phyloP scores from a whole-genome alignment of 2,329 filamentous ascomycete species.

The Fusarium heterosporum region DNA sequence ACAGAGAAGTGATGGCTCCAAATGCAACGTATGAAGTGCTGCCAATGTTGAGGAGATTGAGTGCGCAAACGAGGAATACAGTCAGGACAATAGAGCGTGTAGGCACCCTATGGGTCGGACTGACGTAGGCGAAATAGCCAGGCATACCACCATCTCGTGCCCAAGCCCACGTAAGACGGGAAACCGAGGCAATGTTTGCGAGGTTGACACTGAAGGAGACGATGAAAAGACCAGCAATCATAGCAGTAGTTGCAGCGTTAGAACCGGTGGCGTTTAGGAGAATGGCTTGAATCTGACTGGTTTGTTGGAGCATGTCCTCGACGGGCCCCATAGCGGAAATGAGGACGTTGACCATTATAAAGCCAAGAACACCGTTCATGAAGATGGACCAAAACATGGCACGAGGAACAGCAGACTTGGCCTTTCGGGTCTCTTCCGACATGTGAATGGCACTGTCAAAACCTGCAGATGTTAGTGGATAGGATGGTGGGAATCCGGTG shows the following conservation, averaged over 20 bases:
- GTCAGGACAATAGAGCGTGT: slow-evolving; percentile 41
- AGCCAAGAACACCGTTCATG: slow-evolving; percentile 44
- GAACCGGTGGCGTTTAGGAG: slow-evolving; percentile 37
- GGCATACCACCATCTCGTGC: slow-evolving; percentile 44
- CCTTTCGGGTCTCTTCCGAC: slow-evolving; percentile 44
- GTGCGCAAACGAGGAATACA: slow-evolving; percentile 43
- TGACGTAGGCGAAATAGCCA: slow-evolving; percentile 43
- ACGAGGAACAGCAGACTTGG: slow-evolving; percentile 42
- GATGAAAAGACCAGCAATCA: slow-evolving; percentile 43
- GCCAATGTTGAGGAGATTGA: slow-evolving; percentile 44
- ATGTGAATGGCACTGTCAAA: slow-evolving; percentile 46
- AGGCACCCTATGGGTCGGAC: slow-evolving; percentile 40
- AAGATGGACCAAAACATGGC: slow-evolving; percentile 49
- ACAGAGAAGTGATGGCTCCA: slow-evolving; percentile 42
- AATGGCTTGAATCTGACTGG: slow-evolving; percentile 43
- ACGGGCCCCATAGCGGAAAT: slow-evolving; percentile 45
- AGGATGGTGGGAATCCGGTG: accelerated
- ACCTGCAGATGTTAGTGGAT: slow-evolving; percentile 15
- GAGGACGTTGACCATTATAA: slow-evolving; percentile 46
- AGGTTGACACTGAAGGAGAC: slow-evolving; percentile 45
- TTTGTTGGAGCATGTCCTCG: slow-evolving; percentile 39
- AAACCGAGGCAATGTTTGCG: slow-evolving; percentile 44
- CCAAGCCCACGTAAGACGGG: slow-evolving; percentile 45
- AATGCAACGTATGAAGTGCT: slow-evolving; percentile 45
- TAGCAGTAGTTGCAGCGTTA: slow-evolving; percentile 37